Conservation (phyloP, 169 alveolate genomes). For the Plasmodium fragile region DNA sequence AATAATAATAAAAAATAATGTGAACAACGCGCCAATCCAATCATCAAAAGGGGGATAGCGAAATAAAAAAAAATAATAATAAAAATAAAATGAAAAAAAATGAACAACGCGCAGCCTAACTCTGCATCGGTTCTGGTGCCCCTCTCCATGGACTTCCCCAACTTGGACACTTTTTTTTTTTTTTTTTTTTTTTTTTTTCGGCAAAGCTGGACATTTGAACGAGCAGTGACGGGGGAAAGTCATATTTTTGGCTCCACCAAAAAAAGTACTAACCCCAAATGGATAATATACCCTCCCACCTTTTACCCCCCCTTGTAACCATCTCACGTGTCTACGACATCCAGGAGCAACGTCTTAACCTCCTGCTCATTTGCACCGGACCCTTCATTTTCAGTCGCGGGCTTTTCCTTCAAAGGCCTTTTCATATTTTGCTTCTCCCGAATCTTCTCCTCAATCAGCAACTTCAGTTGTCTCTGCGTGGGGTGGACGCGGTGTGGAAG, state of each 20-base stretch:
- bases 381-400: slow-evolving; percentile 42
- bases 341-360: slow-evolving; percentile 61
- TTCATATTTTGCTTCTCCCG: slow-evolving; percentile 70
- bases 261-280: neutral
- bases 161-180: neutral
- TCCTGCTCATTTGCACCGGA: slow-evolving; percentile 69
- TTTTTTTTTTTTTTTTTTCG: no score
- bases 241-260: neutral
- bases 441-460: slow-evolving; percentile 54
- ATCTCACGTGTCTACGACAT: slow-evolving; percentile 20
- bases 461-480: slow-evolving; percentile 47
- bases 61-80: no score
- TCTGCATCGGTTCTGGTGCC: neutral
- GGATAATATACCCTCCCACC: neutral
- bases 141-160: neutral
- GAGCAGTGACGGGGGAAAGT: neutral
- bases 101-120: neutral
- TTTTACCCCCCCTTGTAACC: neutral
- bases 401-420: slow-evolving; percentile 54
- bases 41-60: neutral
- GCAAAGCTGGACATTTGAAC: neutral
- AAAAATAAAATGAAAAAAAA: no score
- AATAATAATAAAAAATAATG: neutral
- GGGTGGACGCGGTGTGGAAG: neutral
- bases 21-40: neutral